Percentiles rank a stretch among this genome's conserved stretches.
phyloP scores from a whole-genome alignment of 331 rosid species.

The Telfairia occidentalis region DNA sequence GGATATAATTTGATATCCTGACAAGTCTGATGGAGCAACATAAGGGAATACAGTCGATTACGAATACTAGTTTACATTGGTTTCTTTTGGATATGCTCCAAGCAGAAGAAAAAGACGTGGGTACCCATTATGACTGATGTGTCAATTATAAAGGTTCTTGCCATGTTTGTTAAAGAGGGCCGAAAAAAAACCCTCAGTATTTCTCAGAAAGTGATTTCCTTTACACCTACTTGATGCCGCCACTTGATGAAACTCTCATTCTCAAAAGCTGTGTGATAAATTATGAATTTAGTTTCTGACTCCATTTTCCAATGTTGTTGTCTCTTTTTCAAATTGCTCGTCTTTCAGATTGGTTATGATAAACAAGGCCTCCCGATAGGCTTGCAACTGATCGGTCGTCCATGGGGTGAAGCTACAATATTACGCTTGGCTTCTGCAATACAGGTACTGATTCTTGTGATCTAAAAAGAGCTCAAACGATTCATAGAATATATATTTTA shows the following conservation, averaged over 20 bases:
- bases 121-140: background rate
- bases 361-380: conserved; percentile 94
- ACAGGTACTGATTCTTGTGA: conserved; percentile 38
- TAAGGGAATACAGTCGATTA: background rate
- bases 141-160: background rate
- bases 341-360: conserved; percentile 67
- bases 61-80: too few relatives aligned
- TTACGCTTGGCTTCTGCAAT: conserved; percentile 73
- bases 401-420: conserved; percentile 89
- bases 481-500: too few relatives aligned
- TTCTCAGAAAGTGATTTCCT: background rate
- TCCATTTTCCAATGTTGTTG: background rate
- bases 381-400: conserved; percentile 83
- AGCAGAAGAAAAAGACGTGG: background rate
- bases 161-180: background rate
- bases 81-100: background rate
- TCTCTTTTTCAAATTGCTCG: background rate
- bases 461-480: background rate
- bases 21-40: background rate
- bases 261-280: background rate
- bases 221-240: too few relatives aligned
- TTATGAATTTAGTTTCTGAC: background rate
- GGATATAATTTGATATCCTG: too few relatives aligned
- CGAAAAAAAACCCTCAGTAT: background rate
- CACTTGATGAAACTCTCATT: background rate